A percentile compares a stretch with the other conserved stretches of the same genome.
phyloP scores from a whole-genome alignment of 176 grass and related monocot species.

The Paspalum notatum region DNA sequence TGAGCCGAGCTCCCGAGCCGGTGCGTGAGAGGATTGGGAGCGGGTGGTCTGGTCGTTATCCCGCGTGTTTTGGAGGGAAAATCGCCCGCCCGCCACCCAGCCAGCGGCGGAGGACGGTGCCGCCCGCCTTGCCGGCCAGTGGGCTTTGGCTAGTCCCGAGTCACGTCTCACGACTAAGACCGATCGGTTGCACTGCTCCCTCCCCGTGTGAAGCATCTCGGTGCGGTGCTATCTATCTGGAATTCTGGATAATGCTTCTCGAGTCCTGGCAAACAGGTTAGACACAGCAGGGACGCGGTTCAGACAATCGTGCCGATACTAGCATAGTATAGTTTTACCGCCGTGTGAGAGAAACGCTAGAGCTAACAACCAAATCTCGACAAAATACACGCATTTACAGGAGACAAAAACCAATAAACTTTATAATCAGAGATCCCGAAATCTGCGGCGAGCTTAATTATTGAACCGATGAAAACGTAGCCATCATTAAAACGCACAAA shows the following conservation, averaged over 20 bases:
- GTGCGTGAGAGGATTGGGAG: background rate
- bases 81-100: slow-evolving; percentile 8
- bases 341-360: no score
- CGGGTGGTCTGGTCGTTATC: slow-evolving; percentile 9
- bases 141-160: background rate
- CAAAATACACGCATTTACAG: no score
- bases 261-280: no score
- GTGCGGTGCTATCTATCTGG: no score
- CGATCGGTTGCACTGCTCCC: background rate
- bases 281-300: no score
- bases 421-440: background rate
- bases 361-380: no score
- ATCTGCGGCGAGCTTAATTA: background rate
- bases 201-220: background rate
- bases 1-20: no score
- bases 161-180: background rate
- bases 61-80: background rate
- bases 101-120: background rate
- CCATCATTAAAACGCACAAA: background rate
- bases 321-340: no score
- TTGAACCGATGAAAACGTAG: background rate
- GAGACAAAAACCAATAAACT: no score
- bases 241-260: no score
- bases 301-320: no score
- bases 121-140: background rate